Percentiles rank a stretch among this genome's conserved stretches.
These are phyloP conservation scores for Aspergillus pseudoterreus DNA, from an alignment of 2,329 filamentous ascomycete genomes.

Conservation along the genomic window DNA sequence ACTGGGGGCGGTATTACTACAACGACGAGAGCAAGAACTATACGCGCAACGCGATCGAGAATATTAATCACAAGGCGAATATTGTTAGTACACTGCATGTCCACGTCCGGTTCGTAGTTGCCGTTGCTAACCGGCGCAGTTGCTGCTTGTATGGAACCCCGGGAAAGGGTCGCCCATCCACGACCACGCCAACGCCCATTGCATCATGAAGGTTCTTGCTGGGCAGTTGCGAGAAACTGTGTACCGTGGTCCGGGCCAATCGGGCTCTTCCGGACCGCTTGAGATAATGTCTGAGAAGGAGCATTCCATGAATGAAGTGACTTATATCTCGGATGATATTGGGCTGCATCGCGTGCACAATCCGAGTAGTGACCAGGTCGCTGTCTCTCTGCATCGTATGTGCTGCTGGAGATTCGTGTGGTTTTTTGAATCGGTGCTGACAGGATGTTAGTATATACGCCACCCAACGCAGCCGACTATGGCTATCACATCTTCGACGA, in stretches of 20 bases:
- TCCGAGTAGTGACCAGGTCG: conserved; percentile 21
- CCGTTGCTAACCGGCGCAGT: conserved; percentile 10
- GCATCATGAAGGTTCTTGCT: conserved; percentile 34
- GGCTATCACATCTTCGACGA: conserved; percentile 31
- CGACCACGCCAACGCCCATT: conserved; percentile 35
- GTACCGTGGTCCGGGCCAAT: conserved; percentile 17
- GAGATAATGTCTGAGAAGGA: conserved; percentile 22
- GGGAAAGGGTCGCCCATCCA: conserved; percentile 34
- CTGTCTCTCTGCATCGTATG: conserved; percentile 32
- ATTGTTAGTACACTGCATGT: conserved; percentile 18
- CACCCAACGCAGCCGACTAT: conserved; percentile 31
- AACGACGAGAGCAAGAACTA: conserved; percentile 32
- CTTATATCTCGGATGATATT: conserved; percentile 31
- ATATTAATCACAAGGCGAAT: conserved; percentile 32
- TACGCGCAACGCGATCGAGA: conserved; percentile 30
- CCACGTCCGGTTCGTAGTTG: too few relatives aligned
- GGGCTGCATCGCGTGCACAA: conserved; percentile 30
- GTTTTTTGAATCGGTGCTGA: not conserved
- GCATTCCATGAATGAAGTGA: conserved; percentile 25
- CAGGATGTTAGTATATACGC: conserved; percentile 24
- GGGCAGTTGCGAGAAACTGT: conserved; percentile 28
- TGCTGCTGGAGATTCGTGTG: not conserved
- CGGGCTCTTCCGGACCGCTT: conserved; percentile 15
- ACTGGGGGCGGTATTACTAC: conserved; percentile 26
- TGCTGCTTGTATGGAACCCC: conserved; percentile 33